Percentiles rank a stretch among this genome's conserved stretches.
These are phyloP conservation scores for Baeospora myosura DNA, from an alignment of 1,284 basidiomycete genomes.

Conservation along the genomic window DNA sequence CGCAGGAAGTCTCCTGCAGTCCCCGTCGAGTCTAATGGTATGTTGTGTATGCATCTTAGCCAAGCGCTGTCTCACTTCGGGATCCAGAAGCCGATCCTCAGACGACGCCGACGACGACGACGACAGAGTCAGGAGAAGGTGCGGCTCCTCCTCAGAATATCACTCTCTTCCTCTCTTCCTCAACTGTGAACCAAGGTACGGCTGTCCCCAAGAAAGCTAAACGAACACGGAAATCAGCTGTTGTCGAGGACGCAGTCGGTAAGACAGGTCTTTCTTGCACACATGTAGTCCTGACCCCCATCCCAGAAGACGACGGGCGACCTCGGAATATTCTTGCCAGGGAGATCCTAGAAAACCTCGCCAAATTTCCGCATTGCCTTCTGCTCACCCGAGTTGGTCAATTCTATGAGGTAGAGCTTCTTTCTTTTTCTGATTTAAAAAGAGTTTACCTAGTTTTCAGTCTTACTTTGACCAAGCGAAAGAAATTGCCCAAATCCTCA, in stretches of 20 bases:
- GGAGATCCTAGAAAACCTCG: slow-evolving; percentile 66
- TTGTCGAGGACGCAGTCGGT: neutral
- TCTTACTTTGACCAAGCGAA: slow-evolving; percentile 90
- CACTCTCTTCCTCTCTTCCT: no score
- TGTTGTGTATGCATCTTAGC: no score
- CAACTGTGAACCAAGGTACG: no score
- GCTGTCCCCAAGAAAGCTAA: no score
- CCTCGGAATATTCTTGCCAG: slow-evolving; percentile 55
- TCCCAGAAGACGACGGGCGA: slow-evolving; percentile 12
- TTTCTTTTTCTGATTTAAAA: neutral
- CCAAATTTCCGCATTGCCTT: slow-evolving; percentile 80
- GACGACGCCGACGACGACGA: no score
- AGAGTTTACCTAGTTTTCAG: slow-evolving; percentile 30
- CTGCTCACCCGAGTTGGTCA: slow-evolving; percentile 87
- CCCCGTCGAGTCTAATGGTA: no score
- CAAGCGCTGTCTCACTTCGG: no score
- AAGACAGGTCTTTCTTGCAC: neutral
- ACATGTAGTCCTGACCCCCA: neutral
- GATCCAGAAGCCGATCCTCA: no score
- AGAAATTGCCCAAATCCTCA: slow-evolving; percentile 69
- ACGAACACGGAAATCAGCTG: no score
- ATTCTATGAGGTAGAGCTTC: slow-evolving; percentile 78
- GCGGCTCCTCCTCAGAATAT: no score
- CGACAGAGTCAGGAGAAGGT: no score
- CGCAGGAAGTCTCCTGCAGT: no score